These are phyloP conservation scores for Mycena sp. DNA, from an alignment of 1,284 basidiomycete species.

Conservation along the genomic window DNA sequence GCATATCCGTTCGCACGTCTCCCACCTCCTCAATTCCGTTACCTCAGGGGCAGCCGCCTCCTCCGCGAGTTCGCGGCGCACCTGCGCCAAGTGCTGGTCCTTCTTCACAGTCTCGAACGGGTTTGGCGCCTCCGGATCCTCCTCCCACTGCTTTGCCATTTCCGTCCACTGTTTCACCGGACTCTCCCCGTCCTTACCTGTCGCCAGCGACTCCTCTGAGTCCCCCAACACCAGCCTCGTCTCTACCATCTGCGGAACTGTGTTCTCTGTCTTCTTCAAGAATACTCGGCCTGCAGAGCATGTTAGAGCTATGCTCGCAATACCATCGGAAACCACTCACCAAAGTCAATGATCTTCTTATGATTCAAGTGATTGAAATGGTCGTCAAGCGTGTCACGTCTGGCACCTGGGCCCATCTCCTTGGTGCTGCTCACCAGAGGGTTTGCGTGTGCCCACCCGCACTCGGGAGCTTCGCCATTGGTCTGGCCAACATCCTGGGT, in stretches of 20 bases:
- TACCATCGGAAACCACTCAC: not conserved
- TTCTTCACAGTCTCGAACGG: slow-evolving; percentile 7
- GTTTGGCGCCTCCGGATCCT: not conserved
- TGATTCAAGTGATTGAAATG: slow-evolving; percentile 31
- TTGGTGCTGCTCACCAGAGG: slow-evolving; percentile 34
- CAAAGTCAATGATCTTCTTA: not conserved
- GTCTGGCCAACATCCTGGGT: slow-evolving; percentile 22
- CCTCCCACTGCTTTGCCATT: slow-evolving; percentile 9
- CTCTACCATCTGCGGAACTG: slow-evolving; percentile 20
- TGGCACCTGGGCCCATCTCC: slow-evolving; percentile 15
- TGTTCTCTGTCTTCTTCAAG: not conserved
- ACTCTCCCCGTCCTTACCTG: slow-evolving; percentile 1
- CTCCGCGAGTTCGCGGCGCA: not conserved
- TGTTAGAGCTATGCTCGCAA: not conserved
- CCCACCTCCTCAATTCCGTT: not conserved
- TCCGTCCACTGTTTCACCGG: not conserved
- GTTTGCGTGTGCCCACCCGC: slow-evolving; percentile 37
- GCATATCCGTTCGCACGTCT: not conserved
- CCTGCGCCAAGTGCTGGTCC: not conserved
- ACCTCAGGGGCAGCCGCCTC: not conserved
- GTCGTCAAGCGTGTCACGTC: slow-evolving; percentile 38
- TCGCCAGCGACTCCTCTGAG: not conserved
- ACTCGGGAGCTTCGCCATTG: slow-evolving; percentile 29
- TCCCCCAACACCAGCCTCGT: slow-evolving; percentile 6
- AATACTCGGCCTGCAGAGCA: slow-evolving; percentile 23